Evolutionary conservation across 2,329 filamentous ascomycete genomes (phyloP).

Genomic region (Podosphaera aphanis): DNA sequence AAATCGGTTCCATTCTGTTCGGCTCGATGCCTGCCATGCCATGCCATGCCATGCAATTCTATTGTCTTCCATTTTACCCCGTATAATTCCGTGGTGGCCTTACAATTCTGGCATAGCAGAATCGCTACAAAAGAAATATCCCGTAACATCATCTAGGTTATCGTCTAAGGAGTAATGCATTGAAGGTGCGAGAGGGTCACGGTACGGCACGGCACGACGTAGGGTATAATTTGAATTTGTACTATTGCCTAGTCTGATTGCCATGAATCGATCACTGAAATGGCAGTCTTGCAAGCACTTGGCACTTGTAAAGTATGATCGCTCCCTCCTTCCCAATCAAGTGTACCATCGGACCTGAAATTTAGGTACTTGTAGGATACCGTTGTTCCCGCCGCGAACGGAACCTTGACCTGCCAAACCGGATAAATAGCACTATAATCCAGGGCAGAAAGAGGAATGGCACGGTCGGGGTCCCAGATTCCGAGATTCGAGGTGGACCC

Average conservation of each 20-base stretch:
- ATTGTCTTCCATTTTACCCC: too few relatives aligned
- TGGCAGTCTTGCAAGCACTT: conserved; percentile 8
- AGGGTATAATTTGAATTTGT: too few relatives aligned
- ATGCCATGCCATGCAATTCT: too few relatives aligned
- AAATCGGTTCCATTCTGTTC: too few relatives aligned
- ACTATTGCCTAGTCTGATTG: conserved; percentile 1
- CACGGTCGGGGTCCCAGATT: conserved; percentile 32
- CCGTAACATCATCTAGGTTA: too few relatives aligned
- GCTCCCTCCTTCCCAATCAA: conserved; percentile 40
- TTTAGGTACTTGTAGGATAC: conserved; percentile 50
- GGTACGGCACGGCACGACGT: too few relatives aligned
- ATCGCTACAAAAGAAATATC: too few relatives aligned
- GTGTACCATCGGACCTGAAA: conserved; percentile 26
- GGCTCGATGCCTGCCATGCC: too few relatives aligned
- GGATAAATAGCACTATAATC: conserved; percentile 35
- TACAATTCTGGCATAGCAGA: too few relatives aligned
- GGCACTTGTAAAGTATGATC: conserved; percentile 14
- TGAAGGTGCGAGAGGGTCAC: too few relatives aligned
- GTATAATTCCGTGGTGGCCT: too few relatives aligned
- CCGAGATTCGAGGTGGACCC: conserved; percentile 37
- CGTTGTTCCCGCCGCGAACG: conserved; percentile 28
- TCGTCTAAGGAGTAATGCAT: too few relatives aligned
- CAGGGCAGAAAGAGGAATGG: conserved; percentile 31
- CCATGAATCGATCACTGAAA: conserved; percentile 9
- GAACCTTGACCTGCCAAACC: conserved; percentile 34